These are phyloP conservation scores for Sicyos edulis DNA, from an alignment of 306 rosid genomes.

Conservation along the genomic window DNA sequence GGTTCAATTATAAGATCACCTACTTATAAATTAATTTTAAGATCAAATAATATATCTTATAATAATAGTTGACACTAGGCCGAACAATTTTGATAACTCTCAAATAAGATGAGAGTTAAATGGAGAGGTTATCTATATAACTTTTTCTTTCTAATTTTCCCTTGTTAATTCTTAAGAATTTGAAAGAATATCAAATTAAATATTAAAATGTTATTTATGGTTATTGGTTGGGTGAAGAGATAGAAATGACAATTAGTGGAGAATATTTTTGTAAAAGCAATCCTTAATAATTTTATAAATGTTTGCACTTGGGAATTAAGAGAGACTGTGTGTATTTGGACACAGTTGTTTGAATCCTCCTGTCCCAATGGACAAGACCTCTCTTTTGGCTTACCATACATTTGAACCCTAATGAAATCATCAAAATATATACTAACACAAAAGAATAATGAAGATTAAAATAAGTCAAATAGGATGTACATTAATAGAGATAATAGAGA, in stretches of 20 bases:
- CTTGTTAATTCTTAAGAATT: too few relatives aligned
- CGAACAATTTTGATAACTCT: too few relatives aligned
- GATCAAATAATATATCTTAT: too few relatives aligned
- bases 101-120: too few relatives aligned
- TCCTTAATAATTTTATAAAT: not conserved
- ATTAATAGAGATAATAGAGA: not conserved
- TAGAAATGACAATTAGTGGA: not conserved
- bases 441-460: not conserved
- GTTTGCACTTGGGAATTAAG: too few relatives aligned
- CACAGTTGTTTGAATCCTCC: not conserved
- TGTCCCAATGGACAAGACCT: conserved; percentile 18
- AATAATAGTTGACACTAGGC: too few relatives aligned
- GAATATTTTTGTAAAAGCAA: not conserved
- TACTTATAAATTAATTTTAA: too few relatives aligned
- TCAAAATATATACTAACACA: conserved; percentile 1
- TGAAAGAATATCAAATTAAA: too few relatives aligned
- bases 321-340: too few relatives aligned
- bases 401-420: conserved; percentile 2
- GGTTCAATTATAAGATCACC: too few relatives aligned
- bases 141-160: too few relatives aligned
- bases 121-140: too few relatives aligned
- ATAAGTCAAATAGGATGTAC: not conserved
- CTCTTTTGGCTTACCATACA: not conserved
- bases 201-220: not conserved
- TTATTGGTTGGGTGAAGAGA: not conserved